Evolutionary conservation across 2,329 filamentous ascomycete species (phyloP).

Genomic region (Geoglossum cookeanum): DNA sequence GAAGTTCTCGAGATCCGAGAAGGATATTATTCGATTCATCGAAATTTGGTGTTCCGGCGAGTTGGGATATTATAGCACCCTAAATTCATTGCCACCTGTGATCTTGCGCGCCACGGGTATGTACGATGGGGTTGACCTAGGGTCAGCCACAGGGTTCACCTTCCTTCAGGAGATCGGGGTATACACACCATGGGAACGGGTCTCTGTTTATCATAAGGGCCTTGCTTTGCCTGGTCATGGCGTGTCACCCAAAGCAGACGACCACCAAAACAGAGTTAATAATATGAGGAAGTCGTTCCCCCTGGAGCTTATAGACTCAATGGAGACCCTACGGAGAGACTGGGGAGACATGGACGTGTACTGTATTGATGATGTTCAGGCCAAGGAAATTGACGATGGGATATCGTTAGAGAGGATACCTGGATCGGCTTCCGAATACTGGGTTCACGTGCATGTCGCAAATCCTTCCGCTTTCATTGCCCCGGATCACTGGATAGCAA

Average conservation of each 20-base stretch:
- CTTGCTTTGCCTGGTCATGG: slow-evolving; percentile 30
- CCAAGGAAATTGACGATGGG: slow-evolving; percentile 61
- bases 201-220: slow-evolving; percentile 15
- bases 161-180: slow-evolving; percentile 62
- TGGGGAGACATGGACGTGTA: slow-evolving; percentile 43
- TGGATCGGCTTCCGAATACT: slow-evolving; percentile 34
- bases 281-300: slow-evolving; percentile 12
- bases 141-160: slow-evolving; percentile 33
- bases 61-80: slow-evolving; percentile 31
- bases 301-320: slow-evolving; percentile 24
- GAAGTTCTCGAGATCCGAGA: slow-evolving; percentile 23
- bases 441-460: slow-evolving; percentile 63
- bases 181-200: slow-evolving; percentile 48
- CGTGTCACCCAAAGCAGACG: slow-evolving; percentile 13
- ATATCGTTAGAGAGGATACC: slow-evolving; percentile 47
- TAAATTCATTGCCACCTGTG: slow-evolving; percentile 42
- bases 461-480: slow-evolving; percentile 55
- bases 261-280: slow-evolving; percentile 8
- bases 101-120: slow-evolving; percentile 42
- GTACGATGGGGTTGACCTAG: slow-evolving; percentile 35
- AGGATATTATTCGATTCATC: slow-evolving; percentile 45
- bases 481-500: slow-evolving; percentile 36
- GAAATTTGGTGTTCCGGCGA: slow-evolving; percentile 44
- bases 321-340: slow-evolving; percentile 37
- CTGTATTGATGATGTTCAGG: slow-evolving; percentile 49